phyloP scores from a whole-genome alignment of 2,329 filamentous ascomycete genomes.

The Chaetomium sp. region DNA sequence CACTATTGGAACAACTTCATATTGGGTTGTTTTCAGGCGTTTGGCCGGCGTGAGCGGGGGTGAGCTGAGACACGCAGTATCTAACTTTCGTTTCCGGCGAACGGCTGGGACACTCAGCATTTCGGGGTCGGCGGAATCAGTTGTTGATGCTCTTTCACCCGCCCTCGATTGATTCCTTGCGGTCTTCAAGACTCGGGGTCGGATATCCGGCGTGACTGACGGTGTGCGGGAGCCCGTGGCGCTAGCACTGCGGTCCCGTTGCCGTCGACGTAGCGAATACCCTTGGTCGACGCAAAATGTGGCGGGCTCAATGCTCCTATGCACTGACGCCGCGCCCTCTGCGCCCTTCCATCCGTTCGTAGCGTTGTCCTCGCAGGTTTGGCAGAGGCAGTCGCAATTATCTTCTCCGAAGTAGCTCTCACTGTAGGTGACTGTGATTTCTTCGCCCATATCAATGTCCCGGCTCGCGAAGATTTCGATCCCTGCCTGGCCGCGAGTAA shows the following conservation, averaged over 20 bases:
- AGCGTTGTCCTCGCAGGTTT: conserved; percentile 69
- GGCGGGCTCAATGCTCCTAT: conserved; percentile 49
- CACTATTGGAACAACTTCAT: conserved; percentile 27
- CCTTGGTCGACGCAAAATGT: conserved; percentile 32
- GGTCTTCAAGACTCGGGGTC: conserved; percentile 43
- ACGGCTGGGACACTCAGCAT: conserved; percentile 11
- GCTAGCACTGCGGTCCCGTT: conserved; percentile 43
- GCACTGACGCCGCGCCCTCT: conserved; percentile 40
- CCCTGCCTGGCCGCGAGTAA: conserved; percentile 74
- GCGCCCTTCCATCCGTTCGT: conserved; percentile 76
- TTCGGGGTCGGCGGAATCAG: conserved; percentile 29
- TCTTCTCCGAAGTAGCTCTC: conserved; percentile 93
- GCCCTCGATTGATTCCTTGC: conserved; percentile 28
- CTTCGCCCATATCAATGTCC: conserved; percentile 79
- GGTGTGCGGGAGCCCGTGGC: conserved; percentile 46
- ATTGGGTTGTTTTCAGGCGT: conserved; percentile 35
- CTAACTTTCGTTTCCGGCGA: conserved; percentile 37
- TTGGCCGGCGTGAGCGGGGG: conserved; percentile 52
- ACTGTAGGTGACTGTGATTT: conserved; percentile 94
- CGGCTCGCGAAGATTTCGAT: conserved; percentile 85
- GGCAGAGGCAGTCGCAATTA: conserved; percentile 91
- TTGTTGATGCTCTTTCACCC: conserved; percentile 31
- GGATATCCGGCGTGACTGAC: conserved; percentile 50
- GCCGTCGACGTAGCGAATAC: conserved; percentile 51
- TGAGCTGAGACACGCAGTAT: conserved; percentile 41